These are phyloP conservation scores for Cryptococcus sp. DNA, from an alignment of 1,284 basidiomycete species.

Conservation along the genomic window DNA sequence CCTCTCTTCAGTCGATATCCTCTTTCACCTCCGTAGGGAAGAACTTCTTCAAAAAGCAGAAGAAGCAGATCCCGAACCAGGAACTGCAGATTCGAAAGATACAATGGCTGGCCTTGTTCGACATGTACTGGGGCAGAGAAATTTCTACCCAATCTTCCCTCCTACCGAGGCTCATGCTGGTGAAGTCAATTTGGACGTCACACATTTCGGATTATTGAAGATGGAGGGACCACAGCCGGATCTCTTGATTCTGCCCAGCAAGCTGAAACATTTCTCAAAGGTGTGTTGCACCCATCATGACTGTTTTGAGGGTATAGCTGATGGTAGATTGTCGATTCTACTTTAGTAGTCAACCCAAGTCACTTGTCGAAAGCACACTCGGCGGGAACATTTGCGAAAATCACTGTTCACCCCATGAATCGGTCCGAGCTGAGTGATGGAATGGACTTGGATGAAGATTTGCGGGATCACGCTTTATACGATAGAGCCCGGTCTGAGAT, in stretches of 20 bases:
- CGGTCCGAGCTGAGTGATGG: constrained; percentile 16
- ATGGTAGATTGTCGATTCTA: constrained; percentile 45
- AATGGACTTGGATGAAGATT: constrained; percentile 19
- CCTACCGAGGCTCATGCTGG: constrained; percentile 65
- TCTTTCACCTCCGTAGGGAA: constrained; percentile 84
- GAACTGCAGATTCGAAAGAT: constrained; percentile 54
- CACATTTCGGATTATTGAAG: constrained; percentile 55
- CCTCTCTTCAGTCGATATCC: constrained; percentile 72
- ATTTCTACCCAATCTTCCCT: constrained; percentile 94
- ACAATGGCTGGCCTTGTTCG: constrained; percentile 72
- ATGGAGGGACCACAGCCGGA: constrained; percentile 60
- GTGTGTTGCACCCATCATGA: no score
- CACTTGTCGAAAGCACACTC: constrained; percentile 36
- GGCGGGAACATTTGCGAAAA: constrained; percentile 47
- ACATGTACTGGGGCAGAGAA: constrained; percentile 79
- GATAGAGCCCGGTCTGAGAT: constrained; percentile 47
- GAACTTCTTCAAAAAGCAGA: constrained; percentile 70
- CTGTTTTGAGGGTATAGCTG: constrained; percentile 2
- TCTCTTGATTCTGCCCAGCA: constrained; percentile 76
- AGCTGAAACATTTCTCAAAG: constrained; percentile 79
- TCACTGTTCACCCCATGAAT: constrained; percentile 40
- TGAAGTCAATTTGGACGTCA: constrained; percentile 82
- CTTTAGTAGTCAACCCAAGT: constrained; percentile 47
- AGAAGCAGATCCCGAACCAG: constrained; percentile 58
- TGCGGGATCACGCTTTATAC: constrained; percentile 38